Conservation (phyloP, 2,329 filamentous ascomycete species). For the Ceratocystis diversiconidia region DNA sequence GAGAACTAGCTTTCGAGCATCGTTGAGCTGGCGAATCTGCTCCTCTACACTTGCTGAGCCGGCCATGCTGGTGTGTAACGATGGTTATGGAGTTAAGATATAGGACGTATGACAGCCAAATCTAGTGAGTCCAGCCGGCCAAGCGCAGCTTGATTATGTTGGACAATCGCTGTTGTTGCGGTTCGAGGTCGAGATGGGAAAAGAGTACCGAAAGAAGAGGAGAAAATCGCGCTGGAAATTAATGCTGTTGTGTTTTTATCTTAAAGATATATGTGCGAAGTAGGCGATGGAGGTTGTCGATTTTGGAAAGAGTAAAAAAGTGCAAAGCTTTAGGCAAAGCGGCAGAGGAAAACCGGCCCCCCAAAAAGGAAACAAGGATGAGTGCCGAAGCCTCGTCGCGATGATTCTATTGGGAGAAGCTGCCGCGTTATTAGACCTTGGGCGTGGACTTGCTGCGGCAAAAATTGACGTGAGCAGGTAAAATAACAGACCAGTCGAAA, state of each 20-base stretch:
- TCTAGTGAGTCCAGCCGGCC: not conserved
- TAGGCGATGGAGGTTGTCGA: not conserved
- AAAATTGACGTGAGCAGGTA: not conserved
- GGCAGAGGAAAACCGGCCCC: not conserved
- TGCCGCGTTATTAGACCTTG: conserved; percentile 7
- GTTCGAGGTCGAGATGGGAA: not conserved
- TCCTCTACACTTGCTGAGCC: conserved; percentile 48
- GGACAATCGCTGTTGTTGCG: not conserved
- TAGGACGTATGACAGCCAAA: not conserved
- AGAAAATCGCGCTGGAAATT: not conserved
- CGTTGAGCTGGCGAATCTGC: conserved; percentile 76
- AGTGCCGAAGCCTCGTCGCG: conserved; percentile 12
- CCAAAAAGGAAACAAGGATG: not conserved
- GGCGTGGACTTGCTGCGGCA: not conserved
- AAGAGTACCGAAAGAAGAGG: not conserved
- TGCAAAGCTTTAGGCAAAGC: not conserved
- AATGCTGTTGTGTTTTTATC: not conserved
- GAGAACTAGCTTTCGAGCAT: conserved; percentile 78
- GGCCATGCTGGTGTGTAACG: conserved; percentile 33
- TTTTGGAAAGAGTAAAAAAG: not conserved
- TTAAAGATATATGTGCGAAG: not conserved
- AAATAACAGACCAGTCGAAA: not conserved
- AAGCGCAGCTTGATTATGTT: not conserved
- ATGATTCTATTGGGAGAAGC: conserved; percentile 4
- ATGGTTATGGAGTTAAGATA: not conserved